Conservation (phyloP, 2,329 filamentous ascomycete genomes). For the Pyricularia grisea region DNA sequence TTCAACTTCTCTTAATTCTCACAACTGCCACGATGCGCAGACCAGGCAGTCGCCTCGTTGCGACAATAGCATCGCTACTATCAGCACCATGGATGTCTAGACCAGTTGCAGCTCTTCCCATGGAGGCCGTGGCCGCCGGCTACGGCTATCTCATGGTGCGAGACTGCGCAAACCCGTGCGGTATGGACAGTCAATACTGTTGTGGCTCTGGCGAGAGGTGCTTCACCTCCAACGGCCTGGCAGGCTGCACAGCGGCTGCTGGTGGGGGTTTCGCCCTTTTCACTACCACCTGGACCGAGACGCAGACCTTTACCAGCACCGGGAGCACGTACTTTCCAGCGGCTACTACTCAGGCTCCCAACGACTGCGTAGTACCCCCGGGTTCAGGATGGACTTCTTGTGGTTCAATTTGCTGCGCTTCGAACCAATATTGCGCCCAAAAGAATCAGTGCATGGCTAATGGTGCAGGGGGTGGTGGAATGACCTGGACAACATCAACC, state of each 20-base stretch:
- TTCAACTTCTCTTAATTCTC: not conserved
- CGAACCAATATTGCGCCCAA: slow-evolving; percentile 55
- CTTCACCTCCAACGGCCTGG: slow-evolving; percentile 39
- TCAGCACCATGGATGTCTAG: slow-evolving; percentile 12
- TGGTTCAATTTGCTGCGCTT: slow-evolving; percentile 61
- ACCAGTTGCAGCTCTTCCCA: slow-evolving; percentile 32
- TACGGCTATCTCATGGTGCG: slow-evolving; percentile 41
- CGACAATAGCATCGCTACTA: not conserved
- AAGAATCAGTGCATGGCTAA: not conserved
- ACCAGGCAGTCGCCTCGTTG: not conserved
- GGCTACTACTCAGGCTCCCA: slow-evolving; percentile 30
- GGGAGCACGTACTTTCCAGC: slow-evolving; percentile 39
- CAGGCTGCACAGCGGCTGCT: slow-evolving; percentile 33
- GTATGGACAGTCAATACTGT: slow-evolving; percentile 44
- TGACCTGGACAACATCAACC: slow-evolving; percentile 29
- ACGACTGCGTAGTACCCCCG: slow-evolving; percentile 37
- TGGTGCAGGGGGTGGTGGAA: slow-evolving; percentile 16
- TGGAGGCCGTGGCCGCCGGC: slow-evolving; percentile 32
- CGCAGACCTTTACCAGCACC: slow-evolving; percentile 50
- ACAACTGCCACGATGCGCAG: not conserved
- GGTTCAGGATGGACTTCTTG: slow-evolving; percentile 51
- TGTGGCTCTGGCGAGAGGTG: slow-evolving; percentile 40
- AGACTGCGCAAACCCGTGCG: slow-evolving; percentile 43
- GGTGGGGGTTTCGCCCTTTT: slow-evolving; percentile 23
- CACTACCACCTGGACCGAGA: slow-evolving; percentile 53